Base-by-base conservation (phyloP, 2,329 filamentous ascomycete genomes). In the Cercospora canescens region DNA sequence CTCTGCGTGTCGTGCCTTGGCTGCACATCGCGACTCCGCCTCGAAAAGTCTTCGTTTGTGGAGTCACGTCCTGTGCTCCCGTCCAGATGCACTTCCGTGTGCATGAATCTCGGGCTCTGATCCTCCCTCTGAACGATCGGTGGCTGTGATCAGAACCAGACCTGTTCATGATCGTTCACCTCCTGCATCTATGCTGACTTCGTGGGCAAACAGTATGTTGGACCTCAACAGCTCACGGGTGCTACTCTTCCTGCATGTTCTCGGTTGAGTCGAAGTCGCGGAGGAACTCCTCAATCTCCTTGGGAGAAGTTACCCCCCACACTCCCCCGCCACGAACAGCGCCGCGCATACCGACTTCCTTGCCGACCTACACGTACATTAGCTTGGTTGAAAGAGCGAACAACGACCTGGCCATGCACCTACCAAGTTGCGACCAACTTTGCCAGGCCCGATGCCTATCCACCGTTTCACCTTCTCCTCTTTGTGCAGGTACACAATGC, bases 401-500 rank as follows among this genome's bases (percentile, higher is more conserved):
- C 28, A 16, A 34, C 26, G 12, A 26, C 35, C 16, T 4, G 16
- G 26, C 24, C 16, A 45, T 37, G 37, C 26, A 60, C 57, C 30
- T 1, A 98, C 94, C 7, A 98, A 83, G 77, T 97, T 97, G 64
- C 94, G 86, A 0, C 94, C 94, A 2, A 98, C 94, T 77, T 96
- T 96, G 5, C 94, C 94, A 0, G 94, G 94, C 0, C 94, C 94
- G 68, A 98, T 92, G 50, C 94, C 94, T 58, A 98, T 86, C 91
- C 94, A 97, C 63, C 94, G 84, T 73, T 89, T 85, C 18, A 97
- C 91, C 69, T 89, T 89, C 74, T 90, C 87, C 73, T 95, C 88
- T 76, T 95, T 89, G 77, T 97, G 92, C 58, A 97, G 82, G 75
- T 96, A 97, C 71, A 88, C 89, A 73, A 98, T 94, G 73, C 92